Base-by-base conservation (phyloP, 2,329 filamentous ascomycete species). In the Mycogone perniciosa region DNA sequence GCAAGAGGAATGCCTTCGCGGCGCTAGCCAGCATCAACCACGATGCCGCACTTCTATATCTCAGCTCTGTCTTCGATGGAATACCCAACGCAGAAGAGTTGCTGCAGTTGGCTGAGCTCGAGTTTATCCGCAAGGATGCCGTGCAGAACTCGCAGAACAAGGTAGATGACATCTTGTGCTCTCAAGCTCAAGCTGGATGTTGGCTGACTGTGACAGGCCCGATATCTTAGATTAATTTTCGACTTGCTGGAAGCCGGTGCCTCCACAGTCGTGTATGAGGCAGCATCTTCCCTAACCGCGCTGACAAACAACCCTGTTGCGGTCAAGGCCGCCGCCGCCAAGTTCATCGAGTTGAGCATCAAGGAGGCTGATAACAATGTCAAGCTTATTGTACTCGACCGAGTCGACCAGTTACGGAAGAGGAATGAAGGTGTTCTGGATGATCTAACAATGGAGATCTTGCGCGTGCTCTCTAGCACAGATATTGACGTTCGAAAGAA, bases 311-410 rank as follows among this genome's bases (percentile, higher is more conserved):
- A 99, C 71, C 92, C 93, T 1, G 93, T 99, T 9, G 93, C 93
- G 13, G 92, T 99, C 53, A 99, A 97, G 73, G 93, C 93, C 29
- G 93, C 93, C 7, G 93, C 93, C 10, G 81, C 83, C 60, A 99
- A 99, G 66, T 93, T 99, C 67, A 96, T 97, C 57, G 93, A 99
- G 69, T 77, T 99, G 7, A 90, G 88, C 66, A 96, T 99, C 67
- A 96, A 95, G 72, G 93, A 97, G 71, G 86, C 93, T 1, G 93
- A 99, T 69, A 99, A 99, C 76, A 99, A 99, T 65, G 93, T 99
- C 57, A 99, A 99, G 74, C 84, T 99, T 42, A 99, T 99, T 60
- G 93, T 99, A 20, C 78, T 99, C 40, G 93, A 97, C 64, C 86
- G 92, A 42, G 93, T 99, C 35, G 87, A 96, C 62, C 85, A 92